phyloP scores from a whole-genome alignment of 2,329 filamentous ascomycete species.

The Fusarium caatingaense region DNA sequence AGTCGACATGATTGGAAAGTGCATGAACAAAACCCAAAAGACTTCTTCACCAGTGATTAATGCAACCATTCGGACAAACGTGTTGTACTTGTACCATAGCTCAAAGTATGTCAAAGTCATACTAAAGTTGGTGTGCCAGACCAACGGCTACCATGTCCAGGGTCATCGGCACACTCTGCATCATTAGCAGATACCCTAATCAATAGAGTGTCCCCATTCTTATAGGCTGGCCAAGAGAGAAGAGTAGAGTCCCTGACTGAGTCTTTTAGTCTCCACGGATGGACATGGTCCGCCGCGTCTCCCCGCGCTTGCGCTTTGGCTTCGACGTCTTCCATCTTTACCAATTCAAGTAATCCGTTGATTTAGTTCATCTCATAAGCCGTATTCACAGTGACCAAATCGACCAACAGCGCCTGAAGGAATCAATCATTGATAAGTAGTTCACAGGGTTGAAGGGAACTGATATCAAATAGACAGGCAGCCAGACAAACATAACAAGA shows the following conservation, averaged over 20 bases:
- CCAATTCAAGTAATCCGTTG: conserved; percentile 25
- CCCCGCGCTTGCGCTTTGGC: conserved; percentile 22
- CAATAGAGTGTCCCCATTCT: conserved; percentile 20
- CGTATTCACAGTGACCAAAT: background rate
- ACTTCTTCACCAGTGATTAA: background rate
- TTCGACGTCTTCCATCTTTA: conserved; percentile 6
- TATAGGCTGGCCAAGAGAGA: conserved; percentile 16
- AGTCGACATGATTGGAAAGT: background rate
- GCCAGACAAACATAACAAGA: background rate
- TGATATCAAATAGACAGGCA: background rate
- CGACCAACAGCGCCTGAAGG: background rate
- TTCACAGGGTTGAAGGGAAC: background rate
- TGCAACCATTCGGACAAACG: background rate
- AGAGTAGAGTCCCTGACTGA: conserved; percentile 4
- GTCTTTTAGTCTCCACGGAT: background rate
- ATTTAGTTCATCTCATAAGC: background rate
- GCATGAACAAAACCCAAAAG: background rate
- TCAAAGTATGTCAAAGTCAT: background rate
- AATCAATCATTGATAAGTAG: background rate
- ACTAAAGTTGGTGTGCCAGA: conserved; percentile 34
- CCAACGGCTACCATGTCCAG: conserved; percentile 28
- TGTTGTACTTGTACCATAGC: background rate
- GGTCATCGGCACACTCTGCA: conserved; percentile 15
- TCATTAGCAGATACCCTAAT: conserved; percentile 24
- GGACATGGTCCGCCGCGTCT: conserved; percentile 23